phyloP scores from a whole-genome alignment of 2,329 filamentous ascomycete genomes.

The Gaeumannomyces sp. region DNA sequence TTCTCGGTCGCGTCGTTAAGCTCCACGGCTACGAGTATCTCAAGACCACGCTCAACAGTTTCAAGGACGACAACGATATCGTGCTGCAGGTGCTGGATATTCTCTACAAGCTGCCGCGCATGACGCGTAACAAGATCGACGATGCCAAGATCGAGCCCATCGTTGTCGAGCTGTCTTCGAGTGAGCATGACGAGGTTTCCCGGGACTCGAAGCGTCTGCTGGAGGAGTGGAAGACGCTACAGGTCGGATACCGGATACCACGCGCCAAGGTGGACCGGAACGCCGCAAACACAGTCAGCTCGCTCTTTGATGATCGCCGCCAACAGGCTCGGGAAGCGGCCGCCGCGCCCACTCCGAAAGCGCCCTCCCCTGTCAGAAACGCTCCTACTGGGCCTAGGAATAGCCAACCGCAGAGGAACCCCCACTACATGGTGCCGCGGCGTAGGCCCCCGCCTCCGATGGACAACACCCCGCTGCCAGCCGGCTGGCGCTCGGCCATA shows the following conservation, averaged over 20 bases:
- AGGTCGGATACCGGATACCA: constrained; percentile 88
- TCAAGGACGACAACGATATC: constrained; percentile 84
- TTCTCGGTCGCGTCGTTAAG: constrained; percentile 81
- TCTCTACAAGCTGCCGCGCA: constrained; percentile 77
- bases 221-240: constrained; percentile 81
- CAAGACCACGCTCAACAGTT: constrained; percentile 77
- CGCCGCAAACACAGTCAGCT: constrained; percentile 45
- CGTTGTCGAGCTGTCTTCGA: constrained; percentile 60
- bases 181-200: constrained; percentile 69
- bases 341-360: constrained; percentile 30
- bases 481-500: constrained; percentile 79
- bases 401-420: constrained; percentile 50
- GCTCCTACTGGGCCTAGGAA: constrained; percentile 54
- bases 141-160: constrained; percentile 91
- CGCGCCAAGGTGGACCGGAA: constrained; percentile 78
- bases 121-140: constrained; percentile 94
- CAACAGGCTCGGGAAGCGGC: constrained; percentile 42
- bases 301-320: constrained; percentile 56
- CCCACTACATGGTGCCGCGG: constrained; percentile 33
- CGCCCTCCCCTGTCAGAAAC: constrained; percentile 36
- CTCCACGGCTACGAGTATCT: constrained; percentile 98
- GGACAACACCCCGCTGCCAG: constrained; percentile 48
- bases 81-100: constrained; percentile 86
- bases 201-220: constrained; percentile 65
- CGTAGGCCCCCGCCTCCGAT: constrained; percentile 4